Conservation (phyloP, 768 basidiomycete species). For the Suillus weaverae region DNA sequence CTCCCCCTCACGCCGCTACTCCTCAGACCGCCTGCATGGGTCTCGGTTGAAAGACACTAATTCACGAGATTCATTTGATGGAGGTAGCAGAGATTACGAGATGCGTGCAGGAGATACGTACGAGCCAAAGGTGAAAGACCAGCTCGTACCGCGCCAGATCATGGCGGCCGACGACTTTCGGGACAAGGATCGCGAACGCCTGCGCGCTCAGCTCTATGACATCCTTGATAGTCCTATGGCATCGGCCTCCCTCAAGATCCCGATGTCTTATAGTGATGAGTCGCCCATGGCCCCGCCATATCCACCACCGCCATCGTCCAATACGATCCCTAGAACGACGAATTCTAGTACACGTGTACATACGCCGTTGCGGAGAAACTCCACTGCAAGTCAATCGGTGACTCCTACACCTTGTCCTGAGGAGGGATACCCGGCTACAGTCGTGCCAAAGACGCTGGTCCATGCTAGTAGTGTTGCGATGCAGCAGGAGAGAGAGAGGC, state of each 20-base stretch:
- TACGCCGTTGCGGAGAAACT: constrained; percentile 5
- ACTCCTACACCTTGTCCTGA: background rate
- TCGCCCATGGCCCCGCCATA: constrained; percentile 25
- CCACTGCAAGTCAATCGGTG: background rate
- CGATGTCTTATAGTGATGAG: constrained; percentile 32
- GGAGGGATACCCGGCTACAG: background rate
- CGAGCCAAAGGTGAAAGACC: constrained; percentile 28
- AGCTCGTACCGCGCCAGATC: constrained; percentile 21
- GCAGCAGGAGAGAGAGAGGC: constrained; percentile 48
- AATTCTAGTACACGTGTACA: constrained; percentile 14
- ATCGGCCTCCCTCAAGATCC: constrained; percentile 47
- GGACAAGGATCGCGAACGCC: constrained; percentile 31
- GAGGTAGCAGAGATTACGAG: constrained; percentile 25
- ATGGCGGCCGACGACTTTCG: constrained; percentile 24
- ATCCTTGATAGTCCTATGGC: constrained; percentile 44
- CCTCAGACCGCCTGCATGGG: constrained; percentile 24
- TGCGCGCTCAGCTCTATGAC: constrained; percentile 42
- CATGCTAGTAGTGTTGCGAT: constrained; percentile 55
- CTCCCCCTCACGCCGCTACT: constrained; percentile 25
- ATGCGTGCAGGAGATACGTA: constrained; percentile 19
- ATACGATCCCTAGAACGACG: constrained; percentile 22
- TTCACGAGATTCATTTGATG: constrained; percentile 19
- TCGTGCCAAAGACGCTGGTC: constrained; percentile 34
- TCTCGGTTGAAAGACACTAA: constrained; percentile 27
- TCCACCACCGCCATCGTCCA: constrained; percentile 17